Conservation (phyloP, 345 rosid genomes). For the Syzygium grande region DNA sequence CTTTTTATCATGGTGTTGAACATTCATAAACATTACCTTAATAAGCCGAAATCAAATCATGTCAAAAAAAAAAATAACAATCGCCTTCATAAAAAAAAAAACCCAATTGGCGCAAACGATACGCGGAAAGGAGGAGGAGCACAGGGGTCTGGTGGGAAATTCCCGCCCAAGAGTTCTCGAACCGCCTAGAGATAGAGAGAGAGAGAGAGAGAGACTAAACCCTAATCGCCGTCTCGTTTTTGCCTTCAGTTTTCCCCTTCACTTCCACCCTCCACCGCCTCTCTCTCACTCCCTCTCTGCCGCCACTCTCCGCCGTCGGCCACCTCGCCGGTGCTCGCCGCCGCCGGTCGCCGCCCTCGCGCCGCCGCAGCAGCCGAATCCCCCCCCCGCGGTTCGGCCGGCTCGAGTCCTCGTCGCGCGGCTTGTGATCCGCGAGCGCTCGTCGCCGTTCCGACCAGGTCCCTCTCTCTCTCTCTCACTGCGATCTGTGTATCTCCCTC, state of each 20-base stretch:
- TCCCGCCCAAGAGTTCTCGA: not conserved
- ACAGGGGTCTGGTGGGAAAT: not conserved
- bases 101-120: not conserved
- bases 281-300: not conserved
- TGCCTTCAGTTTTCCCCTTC: not conserved
- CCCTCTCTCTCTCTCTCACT: not conserved
- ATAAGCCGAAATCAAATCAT: not conserved
- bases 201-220: not conserved
- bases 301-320: not conserved
- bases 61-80: too few relatives aligned
- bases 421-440: not conserved
- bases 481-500: not conserved
- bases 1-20: not conserved
- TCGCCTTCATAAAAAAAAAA: not conserved
- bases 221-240: not conserved
- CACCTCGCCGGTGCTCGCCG: not conserved
- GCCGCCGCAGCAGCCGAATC: not conserved
- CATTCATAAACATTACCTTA: not conserved
- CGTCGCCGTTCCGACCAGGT: not conserved
- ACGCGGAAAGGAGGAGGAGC: not conserved
- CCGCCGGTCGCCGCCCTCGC: not conserved
- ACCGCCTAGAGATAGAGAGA: not conserved
- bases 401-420: not conserved
- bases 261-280: not conserved
- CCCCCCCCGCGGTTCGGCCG: not conserved